Base-by-base conservation (phyloP, 805 yeast species). In the Sporopachydermia quercuum region DNA sequence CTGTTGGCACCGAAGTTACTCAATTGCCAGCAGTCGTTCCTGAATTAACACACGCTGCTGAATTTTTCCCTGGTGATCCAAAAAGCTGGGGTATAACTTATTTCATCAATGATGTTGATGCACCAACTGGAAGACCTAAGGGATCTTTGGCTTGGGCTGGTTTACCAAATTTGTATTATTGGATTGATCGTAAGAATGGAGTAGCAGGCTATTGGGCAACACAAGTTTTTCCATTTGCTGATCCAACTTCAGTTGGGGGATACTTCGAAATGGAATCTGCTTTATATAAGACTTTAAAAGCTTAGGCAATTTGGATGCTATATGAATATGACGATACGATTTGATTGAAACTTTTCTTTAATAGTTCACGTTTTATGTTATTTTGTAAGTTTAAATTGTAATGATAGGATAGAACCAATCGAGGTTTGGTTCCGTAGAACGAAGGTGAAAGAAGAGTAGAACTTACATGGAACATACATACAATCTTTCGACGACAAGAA, bases 81-180 rank as follows among this genome's bases (percentile, higher is more conserved):
- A 42, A 51, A 39, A 51, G 54, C 6, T 57, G 61, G 61, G 52
- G 56, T 5, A 43, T 49, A 5, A 58, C 60, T 1, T 50, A 51
- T 41, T 42, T 50, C 40, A 51, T 45, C 30, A 46, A 51, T 14
- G 50, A 51, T 15, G 42, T 39, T 3, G 44, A 47, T 15, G 48
- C 58, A 15, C 51, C 52, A 2, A 61, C 63, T 3, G 69, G 69
- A 0, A 48, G 68, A 35, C 57, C 62, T 16, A 47, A 47, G 2
- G 58, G 60, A 3, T 49, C 66, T 1, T 52, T 58, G 4, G 54
- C 50, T 43, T 66, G 71, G 71, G 53, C 58, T 17, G 71, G 71
- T 1, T 37, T 63, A 19, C 55, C 62, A 8, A 65, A 62, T 41
- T 44, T 60, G 18, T 63, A 43, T 47, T 66, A 52, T 46, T 66